Conservation (phyloP, 768 basidiomycete genomes). For the Nidula microcarpa region DNA sequence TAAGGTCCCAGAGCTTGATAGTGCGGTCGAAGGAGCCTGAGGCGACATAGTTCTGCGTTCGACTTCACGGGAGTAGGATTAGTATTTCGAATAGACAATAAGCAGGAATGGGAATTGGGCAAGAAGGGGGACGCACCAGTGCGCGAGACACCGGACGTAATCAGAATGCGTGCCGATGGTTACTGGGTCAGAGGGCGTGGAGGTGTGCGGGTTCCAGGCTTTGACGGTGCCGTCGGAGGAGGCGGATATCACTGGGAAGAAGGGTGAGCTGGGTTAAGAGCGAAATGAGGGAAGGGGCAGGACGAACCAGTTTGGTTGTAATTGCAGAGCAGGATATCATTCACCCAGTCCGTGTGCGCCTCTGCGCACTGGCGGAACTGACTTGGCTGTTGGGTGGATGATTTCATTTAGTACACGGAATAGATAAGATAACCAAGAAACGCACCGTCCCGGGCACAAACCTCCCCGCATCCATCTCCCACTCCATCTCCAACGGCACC, state of each 20-base stretch:
- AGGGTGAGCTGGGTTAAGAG: conserved; percentile 4
- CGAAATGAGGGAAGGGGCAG: not conserved
- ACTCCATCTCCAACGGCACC: conserved; percentile 66
- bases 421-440: conserved; percentile 6
- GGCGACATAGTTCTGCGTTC: conserved; percentile 82
- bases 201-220: conserved; percentile 85
- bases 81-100: conserved; percentile 1
- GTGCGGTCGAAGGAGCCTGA: conserved; percentile 94
- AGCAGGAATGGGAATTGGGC: not conserved
- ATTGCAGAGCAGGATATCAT: conserved; percentile 90
- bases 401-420: conserved; percentile 5
- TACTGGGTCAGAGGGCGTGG: conserved; percentile 54
- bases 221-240: conserved; percentile 96
- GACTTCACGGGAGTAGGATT: conserved; percentile 37
- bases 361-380: conserved; percentile 87
- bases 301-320: conserved; percentile 79
- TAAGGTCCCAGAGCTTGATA: conserved; percentile 92
- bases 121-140: conserved; percentile 47
- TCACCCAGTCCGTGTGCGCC: conserved; percentile 93
- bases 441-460: conserved; percentile 49
- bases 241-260: conserved; percentile 73
- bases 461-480: conserved; percentile 69
- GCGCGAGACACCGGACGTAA: conserved; percentile 78
- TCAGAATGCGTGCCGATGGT: conserved; percentile 76
- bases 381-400: conserved; percentile 34